Evolutionary conservation across 2,329 filamentous ascomycete genomes (phyloP).

Genomic region (Chaetomium sp.): DNA sequence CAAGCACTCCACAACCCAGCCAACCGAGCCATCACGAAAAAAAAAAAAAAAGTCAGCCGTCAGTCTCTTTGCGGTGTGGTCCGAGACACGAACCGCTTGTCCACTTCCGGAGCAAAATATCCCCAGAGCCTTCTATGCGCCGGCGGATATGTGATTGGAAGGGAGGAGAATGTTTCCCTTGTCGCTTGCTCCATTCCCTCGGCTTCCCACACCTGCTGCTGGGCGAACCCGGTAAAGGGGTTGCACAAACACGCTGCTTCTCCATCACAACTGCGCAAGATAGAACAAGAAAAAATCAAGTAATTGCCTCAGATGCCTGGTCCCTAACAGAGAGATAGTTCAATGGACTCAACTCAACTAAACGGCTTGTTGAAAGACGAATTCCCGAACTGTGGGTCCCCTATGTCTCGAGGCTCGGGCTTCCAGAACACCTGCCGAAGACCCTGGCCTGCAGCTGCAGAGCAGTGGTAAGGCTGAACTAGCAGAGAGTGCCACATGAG

Average conservation of each 20-base stretch:
- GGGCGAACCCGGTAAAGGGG: conserved; percentile 10
- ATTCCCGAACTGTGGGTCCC: conserved; percentile 6
- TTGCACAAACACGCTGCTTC: conserved; percentile 12
- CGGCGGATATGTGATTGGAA: conserved; percentile 10
- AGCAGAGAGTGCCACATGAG: conserved; percentile 26
- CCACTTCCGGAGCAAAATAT: conserved; percentile 8
- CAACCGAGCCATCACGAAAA: not conserved
- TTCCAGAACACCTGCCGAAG: conserved; percentile 33
- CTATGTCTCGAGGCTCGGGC: conserved; percentile 11
- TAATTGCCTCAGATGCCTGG: conserved; percentile 15
- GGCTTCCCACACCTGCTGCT: conserved; percentile 2
- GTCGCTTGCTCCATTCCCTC: conserved; percentile 6
- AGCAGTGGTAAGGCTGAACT: conserved; percentile 34
- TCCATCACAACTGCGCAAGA: conserved; percentile 6
- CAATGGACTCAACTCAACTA: not conserved
- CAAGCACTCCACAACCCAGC: conserved; percentile 10
- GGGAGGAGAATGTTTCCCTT: not conserved
- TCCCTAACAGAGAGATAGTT: not conserved
- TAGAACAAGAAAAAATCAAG: not conserved
- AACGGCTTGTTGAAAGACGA: not conserved
- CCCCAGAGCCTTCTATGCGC: not conserved
- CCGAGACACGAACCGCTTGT: conserved; percentile 5
- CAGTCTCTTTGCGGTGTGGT: conserved; percentile 3
- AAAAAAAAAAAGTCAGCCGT: conserved; percentile 10
- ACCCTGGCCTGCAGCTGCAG: conserved; percentile 27